These are phyloP conservation scores for Candida koratica DNA, from an alignment of 805 yeast genomes.

Conservation along the genomic window DNA sequence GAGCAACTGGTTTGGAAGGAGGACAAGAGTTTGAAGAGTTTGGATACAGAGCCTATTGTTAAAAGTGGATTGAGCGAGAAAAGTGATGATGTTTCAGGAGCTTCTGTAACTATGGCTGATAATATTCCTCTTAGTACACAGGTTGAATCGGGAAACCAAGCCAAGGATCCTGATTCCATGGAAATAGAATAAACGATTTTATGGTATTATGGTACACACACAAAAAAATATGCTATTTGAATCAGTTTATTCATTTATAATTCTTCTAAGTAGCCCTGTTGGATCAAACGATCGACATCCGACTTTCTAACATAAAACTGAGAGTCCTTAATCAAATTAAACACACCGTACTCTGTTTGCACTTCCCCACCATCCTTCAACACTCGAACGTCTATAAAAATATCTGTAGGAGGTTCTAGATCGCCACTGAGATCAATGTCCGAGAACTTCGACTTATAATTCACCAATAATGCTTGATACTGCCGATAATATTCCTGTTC, in stretches of 20 bases:
- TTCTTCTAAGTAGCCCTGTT: conserved; percentile 88
- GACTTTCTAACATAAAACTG: conserved; percentile 92
- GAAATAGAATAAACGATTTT: no score
- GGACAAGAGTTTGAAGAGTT: no score
- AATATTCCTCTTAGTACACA: conserved; percentile 4
- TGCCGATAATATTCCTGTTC: conserved; percentile 76
- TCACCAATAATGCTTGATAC: conserved; percentile 68
- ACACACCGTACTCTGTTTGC: conserved; percentile 95
- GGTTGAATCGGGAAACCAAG: neutral
- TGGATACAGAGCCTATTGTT: no score
- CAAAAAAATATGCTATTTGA: no score
- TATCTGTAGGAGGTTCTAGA: conserved; percentile 85
- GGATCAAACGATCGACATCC: conserved; percentile 90
- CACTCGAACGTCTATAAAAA: conserved; percentile 91
- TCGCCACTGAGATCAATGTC: conserved; percentile 87
- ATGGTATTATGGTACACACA: no score
- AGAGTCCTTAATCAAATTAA: conserved; percentile 86
- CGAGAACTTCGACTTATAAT: conserved; percentile 71
- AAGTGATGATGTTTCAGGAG: neutral
- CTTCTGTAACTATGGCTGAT: neutral
- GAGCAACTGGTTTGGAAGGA: conserved; percentile 9
- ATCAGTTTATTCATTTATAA: no score
- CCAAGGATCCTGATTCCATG: conserved; percentile 9
- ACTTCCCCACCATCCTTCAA: conserved; percentile 94
- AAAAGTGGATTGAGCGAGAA: no score